Evolutionary conservation across 306 rosid genomes (phyloP).

Genomic region (Dryas octopetala): DNA sequence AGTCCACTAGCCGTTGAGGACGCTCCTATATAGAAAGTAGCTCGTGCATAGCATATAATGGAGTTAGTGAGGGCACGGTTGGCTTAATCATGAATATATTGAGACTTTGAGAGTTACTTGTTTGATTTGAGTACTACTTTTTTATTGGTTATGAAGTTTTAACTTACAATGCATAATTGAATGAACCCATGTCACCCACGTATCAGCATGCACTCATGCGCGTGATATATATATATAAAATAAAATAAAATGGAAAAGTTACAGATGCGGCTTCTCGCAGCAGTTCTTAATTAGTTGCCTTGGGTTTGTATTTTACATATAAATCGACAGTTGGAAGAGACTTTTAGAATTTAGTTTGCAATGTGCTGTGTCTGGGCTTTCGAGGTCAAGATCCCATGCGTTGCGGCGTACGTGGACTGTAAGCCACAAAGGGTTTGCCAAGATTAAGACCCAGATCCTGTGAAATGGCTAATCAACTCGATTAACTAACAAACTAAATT

Average conservation of each 20-base stretch:
- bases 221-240: too few species aligned
- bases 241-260: neutral
- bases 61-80: neutral
- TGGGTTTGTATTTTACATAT: neutral
- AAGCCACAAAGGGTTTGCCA: too few species aligned
- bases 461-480: too few species aligned
- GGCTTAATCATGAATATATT: neutral
- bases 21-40: neutral
- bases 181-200: conserved; percentile 4
- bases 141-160: neutral
- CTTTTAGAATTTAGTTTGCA: conserved; percentile 1
- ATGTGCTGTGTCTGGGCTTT: conserved; percentile 1
- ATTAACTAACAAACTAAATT: too few species aligned
- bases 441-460: too few species aligned
- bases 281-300: neutral
- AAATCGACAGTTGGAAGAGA: neutral
- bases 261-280: conserved; percentile 33
- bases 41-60: too few species aligned
- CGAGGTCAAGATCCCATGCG: conserved; percentile 14
- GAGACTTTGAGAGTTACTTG: neutral
- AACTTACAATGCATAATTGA: neutral
- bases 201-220: neutral
- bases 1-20: neutral
- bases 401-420: conserved; percentile 1
- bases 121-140: neutral